These are phyloP conservation scores for Tetrahymena elliotti DNA, from an alignment of 73 alveolate genomes.

Conservation along the genomic window DNA sequence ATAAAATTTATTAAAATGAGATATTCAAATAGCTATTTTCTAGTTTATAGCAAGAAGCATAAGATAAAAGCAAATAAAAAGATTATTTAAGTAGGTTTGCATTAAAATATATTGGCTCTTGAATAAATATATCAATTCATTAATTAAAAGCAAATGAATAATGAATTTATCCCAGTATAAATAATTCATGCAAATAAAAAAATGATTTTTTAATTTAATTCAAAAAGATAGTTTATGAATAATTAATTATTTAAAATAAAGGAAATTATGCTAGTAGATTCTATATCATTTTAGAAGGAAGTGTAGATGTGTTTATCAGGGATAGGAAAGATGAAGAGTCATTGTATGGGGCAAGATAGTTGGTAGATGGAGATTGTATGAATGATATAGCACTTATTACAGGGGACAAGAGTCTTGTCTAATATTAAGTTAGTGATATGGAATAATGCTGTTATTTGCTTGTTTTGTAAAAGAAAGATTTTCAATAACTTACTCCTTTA, in stretches of 20 bases:
- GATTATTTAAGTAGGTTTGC: too few species aligned
- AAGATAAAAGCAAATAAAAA: background rate
- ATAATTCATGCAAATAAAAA: too few species aligned
- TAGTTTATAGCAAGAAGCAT: too few species aligned
- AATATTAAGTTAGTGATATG: background rate
- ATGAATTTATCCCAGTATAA: too few species aligned
- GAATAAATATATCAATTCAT: too few species aligned
- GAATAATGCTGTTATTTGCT: background rate
- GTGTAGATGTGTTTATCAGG: background rate
- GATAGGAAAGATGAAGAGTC: background rate
- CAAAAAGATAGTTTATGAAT: too few species aligned
- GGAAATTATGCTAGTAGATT: background rate
- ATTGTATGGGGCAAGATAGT: background rate
- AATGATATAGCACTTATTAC: background rate
- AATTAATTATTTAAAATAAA: too few species aligned
- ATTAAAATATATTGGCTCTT: background rate
- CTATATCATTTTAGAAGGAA: background rate
- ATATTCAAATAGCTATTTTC: too few species aligned
- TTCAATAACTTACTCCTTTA: background rate
- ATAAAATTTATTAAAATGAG: too few species aligned
- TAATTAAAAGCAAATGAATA: background rate
- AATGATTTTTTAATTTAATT: too few species aligned
- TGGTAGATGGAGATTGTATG: background rate
- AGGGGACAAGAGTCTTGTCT: background rate
- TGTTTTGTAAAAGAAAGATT: background rate